phyloP scores from a whole-genome alignment of 2,329 filamentous ascomycete genomes.

The Fusarium sublunatum region DNA sequence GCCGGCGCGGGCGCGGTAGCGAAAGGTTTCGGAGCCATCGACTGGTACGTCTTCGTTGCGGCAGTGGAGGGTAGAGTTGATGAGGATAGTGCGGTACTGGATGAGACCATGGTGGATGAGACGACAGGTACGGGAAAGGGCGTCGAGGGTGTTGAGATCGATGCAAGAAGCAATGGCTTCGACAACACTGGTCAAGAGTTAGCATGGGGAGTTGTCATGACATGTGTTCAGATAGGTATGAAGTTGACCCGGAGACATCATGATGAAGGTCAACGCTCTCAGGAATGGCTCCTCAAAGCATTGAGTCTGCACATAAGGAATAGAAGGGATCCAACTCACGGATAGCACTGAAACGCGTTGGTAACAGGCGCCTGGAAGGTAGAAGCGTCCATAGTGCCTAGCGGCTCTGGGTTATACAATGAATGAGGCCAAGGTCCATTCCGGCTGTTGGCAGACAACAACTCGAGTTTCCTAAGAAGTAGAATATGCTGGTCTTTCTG shows the following conservation, averaged over 20 bases:
- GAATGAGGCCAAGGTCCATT: slow-evolving; percentile 47
- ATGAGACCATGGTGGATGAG: slow-evolving; percentile 81
- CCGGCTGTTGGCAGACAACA: slow-evolving; percentile 41
- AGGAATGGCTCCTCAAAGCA: slow-evolving; percentile 8
- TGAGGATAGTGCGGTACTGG: slow-evolving; percentile 79
- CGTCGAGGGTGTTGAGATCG: slow-evolving; percentile 88
- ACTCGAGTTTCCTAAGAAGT: slow-evolving; percentile 44
- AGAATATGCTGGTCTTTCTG: slow-evolving; percentile 45
- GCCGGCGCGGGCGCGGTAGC: slow-evolving; percentile 66
- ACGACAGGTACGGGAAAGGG: slow-evolving; percentile 83
- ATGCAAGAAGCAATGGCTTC: slow-evolving; percentile 79
- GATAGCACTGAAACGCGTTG: slow-evolving; percentile 45
- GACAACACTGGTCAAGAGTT: slow-evolving; percentile 71
- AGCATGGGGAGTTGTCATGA: slow-evolving; percentile 32
- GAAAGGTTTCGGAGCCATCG: slow-evolving; percentile 66
- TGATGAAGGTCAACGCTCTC: slow-evolving; percentile 12
- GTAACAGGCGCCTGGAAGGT: slow-evolving; percentile 43
- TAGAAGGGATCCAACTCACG: slow-evolving; percentile 37
- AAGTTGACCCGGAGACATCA: slow-evolving; percentile 20
- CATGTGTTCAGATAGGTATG: slow-evolving; percentile 1
- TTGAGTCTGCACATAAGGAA: slow-evolving; percentile 1
- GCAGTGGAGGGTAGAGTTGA: slow-evolving; percentile 82
- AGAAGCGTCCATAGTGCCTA: slow-evolving; percentile 43
- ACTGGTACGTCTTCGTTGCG: slow-evolving; percentile 72
- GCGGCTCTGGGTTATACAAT: slow-evolving; percentile 39